Base-by-base conservation (phyloP, 2,329 filamentous ascomycete genomes). In the Trichoderma sp. region DNA sequence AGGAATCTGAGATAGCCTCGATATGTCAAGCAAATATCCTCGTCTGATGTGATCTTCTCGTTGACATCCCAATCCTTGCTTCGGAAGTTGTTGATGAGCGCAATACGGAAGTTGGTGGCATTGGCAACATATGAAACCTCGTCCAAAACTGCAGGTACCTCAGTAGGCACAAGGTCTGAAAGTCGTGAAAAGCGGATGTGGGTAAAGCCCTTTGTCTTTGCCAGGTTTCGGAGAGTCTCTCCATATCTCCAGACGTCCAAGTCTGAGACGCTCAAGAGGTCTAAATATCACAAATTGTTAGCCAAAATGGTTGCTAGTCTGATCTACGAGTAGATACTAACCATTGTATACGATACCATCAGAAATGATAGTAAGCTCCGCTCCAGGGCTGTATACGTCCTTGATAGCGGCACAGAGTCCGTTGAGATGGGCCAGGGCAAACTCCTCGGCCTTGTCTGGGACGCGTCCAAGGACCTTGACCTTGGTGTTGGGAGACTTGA, bases 301-400 rank as follows among this genome's bases (percentile, higher is more conserved):
- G 39, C 39, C 16, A n/a, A n/a, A 8, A 7, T 3, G 4, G 18
- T 6, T n/a, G 3, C 16, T n/a, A 10, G 39, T 43, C 10, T n/a
- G 39, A 4, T n/a, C 2, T 1, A 18, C n/a, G 3, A 43, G 6
- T 10, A 34, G 11, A 14, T 34, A 43, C 39, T 43, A 8, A 84
- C 85, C 85, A 68, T 86, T 87, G 51, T 87, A 88, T 2, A 86
- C 83, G 3, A 87, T 77, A 0, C 86, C 86, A 74, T 87, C 85
- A 0, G 85, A 87, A 5, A 85, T 80, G 43, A 88, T 86, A 4
- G 80, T 82, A 13, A 88, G 71, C 59, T 77, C 79, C 0, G 84
- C 84, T 0, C 85, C 86, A 0, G 81, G 82, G 0, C 74, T 18
- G 63, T 87, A 86, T 0, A 85, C 72, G 5, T 84, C 79, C 2